phyloP scores from a whole-genome alignment of 768 basidiomycete genomes.

The Pleurotus sapidus region DNA sequence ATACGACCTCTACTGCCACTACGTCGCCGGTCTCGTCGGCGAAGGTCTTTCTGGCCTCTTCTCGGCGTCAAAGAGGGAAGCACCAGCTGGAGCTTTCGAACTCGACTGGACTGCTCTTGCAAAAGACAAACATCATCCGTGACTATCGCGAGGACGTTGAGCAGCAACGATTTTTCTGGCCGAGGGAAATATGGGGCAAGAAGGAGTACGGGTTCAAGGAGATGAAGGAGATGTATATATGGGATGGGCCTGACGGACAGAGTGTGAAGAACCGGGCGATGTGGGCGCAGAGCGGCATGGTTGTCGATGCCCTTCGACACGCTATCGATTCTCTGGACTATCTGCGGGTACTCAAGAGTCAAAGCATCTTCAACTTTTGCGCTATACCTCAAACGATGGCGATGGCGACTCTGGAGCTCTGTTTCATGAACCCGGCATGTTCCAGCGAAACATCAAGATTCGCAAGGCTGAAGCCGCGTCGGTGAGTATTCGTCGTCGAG shows the following conservation, averaged over 20 bases:
- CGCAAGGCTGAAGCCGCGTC: slow-evolving; percentile 85
- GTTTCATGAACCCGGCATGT: slow-evolving; percentile 92
- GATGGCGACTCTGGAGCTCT: slow-evolving; percentile 86
- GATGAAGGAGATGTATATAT: slow-evolving; percentile 58
- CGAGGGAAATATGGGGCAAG: slow-evolving; percentile 83
- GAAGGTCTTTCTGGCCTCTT: slow-evolving; percentile 92
- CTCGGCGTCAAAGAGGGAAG: slow-evolving; percentile 82
- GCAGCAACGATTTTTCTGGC: slow-evolving; percentile 89
- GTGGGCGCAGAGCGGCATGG: slow-evolving; percentile 86
- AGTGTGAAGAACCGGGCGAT: slow-evolving; percentile 51
- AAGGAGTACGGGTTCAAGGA: slow-evolving; percentile 64
- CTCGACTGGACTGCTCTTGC: slow-evolving; percentile 90
- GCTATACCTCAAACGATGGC: slow-evolving; percentile 96
- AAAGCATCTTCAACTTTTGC: slow-evolving; percentile 93
- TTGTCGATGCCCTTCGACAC: slow-evolving; percentile 84
- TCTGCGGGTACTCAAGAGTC: slow-evolving; percentile 80
- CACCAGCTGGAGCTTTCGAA: slow-evolving; percentile 85
- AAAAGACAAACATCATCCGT: slow-evolving; percentile 98
- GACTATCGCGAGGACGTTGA: slow-evolving; percentile 92
- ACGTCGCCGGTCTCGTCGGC: slow-evolving; percentile 96
- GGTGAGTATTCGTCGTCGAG: slow-evolving; percentile 39
- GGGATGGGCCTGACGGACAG: slow-evolving; percentile 42
- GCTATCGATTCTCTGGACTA: slow-evolving; percentile 88
- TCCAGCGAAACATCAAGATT: slow-evolving; percentile 91
- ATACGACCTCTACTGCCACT: slow-evolving; percentile 98